These are phyloP conservation scores for Paraphoma sp. DNA, from an alignment of 2,329 filamentous ascomycete species.

Conservation along the genomic window DNA sequence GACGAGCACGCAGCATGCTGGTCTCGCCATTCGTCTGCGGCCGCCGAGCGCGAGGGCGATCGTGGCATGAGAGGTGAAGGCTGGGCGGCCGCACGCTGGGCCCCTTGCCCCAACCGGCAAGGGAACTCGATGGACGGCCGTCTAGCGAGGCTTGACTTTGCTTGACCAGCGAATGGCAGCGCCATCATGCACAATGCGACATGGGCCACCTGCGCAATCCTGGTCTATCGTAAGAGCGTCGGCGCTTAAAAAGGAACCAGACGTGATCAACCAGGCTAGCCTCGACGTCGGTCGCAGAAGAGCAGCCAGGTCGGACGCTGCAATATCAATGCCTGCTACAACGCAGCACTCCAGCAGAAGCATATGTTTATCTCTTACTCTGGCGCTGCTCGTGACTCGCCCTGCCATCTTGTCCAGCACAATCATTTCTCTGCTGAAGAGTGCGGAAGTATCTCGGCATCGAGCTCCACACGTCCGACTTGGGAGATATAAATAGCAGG, in stretches of 20 bases:
- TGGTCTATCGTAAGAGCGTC: constrained; percentile 2
- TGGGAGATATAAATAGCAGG: constrained; percentile 2
- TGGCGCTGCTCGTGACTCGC: not conserved
- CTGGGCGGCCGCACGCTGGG: not conserved
- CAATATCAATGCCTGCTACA: constrained; percentile 13
- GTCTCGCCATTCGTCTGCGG: constrained; percentile 20
- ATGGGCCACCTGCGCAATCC: constrained; percentile 16
- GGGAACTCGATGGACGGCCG: constrained; percentile 12
- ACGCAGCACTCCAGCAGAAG: not conserved
- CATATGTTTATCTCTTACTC: not conserved
- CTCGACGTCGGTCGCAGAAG: not conserved
- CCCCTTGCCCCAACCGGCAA: constrained; percentile 9
- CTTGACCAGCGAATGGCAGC: constrained; percentile 24
- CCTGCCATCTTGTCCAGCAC: not conserved
- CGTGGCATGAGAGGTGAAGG: constrained; percentile 13
- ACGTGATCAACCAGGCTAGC: not conserved
- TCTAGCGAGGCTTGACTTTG: constrained; percentile 23
- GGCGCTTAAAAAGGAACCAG: constrained; percentile 10
- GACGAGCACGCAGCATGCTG: constrained; percentile 7
- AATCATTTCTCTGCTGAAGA: not conserved
- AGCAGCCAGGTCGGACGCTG: not conserved
- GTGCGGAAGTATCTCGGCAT: not conserved
- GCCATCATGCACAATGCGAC: constrained; percentile 13
- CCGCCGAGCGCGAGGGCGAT: constrained; percentile 23
- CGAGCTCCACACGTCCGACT: not conserved